Percentiles rank a stretch among this genome's conserved stretches.
phyloP scores from a whole-genome alignment of 2,329 filamentous ascomycete genomes.

The Colletotrichum kahawae region DNA sequence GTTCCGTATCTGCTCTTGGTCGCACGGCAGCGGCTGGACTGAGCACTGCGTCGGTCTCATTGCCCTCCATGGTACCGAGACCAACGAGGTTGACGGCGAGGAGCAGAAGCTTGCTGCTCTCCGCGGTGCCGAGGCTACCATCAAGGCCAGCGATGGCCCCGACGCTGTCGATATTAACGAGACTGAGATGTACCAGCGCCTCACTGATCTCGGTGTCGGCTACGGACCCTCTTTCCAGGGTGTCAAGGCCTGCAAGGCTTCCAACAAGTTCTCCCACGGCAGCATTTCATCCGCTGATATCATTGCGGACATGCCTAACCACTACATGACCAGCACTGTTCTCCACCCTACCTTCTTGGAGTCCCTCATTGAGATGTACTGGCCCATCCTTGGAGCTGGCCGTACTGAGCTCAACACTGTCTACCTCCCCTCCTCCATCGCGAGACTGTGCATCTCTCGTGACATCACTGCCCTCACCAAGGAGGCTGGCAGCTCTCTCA shows the following conservation, averaged over 20 bases:
- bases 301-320: slow-evolving; percentile 25
- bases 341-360: slow-evolving; percentile 27
- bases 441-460: slow-evolving; percentile 28
- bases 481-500: slow-evolving; percentile 33
- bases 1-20: slow-evolving; percentile 62
- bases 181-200: slow-evolving; percentile 48
- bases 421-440: slow-evolving; percentile 38
- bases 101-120: slow-evolving; percentile 28
- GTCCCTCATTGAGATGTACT: slow-evolving; percentile 29
- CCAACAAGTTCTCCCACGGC: slow-evolving; percentile 15
- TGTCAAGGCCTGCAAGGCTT: slow-evolving; percentile 48
- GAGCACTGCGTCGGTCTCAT: slow-evolving; percentile 64
- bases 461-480: slow-evolving; percentile 36
- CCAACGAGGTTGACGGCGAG: slow-evolving; percentile 45
- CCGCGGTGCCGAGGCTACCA: slow-evolving; percentile 33
- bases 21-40: slow-evolving; percentile 56
- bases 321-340: slow-evolving; percentile 23
- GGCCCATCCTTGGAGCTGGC: slow-evolving; percentile 36
- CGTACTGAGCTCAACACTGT: slow-evolving; percentile 32
- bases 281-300: slow-evolving; percentile 15
- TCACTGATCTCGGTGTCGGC: slow-evolving; percentile 50
- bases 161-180: slow-evolving; percentile 26
- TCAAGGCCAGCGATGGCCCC: slow-evolving; percentile 31
- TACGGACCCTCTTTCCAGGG: slow-evolving; percentile 60
- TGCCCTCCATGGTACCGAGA: slow-evolving; percentile 38